A percentile compares a stretch with the other conserved stretches of the same genome.
phyloP scores from a whole-genome alignment of 768 basidiomycete genomes.

The Lactarius sanguifluus region DNA sequence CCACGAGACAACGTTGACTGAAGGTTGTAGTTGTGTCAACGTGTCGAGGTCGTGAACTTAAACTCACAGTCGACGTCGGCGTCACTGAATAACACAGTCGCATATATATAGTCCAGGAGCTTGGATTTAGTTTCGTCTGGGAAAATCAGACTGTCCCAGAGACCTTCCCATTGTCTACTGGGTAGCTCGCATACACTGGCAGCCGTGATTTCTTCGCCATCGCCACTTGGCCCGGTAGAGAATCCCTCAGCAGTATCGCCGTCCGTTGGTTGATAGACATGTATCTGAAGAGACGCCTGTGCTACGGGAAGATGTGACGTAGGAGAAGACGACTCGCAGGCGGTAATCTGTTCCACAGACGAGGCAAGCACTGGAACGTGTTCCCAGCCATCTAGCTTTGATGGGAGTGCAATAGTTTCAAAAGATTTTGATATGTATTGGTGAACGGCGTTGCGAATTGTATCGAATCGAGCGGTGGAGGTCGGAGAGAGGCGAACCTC shows the following conservation, averaged over 20 bases:
- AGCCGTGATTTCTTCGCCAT: conserved; percentile 76
- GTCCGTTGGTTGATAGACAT: conserved; percentile 83
- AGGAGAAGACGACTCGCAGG: conserved; percentile 68
- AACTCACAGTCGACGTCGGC: conserved; percentile 76
- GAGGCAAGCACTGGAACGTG: conserved; percentile 65
- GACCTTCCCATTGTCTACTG: conserved; percentile 76
- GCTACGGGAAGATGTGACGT: conserved; percentile 49
- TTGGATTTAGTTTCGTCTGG: conserved; percentile 78
- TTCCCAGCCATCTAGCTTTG: conserved; percentile 76
- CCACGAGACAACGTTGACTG: conserved; percentile 92
- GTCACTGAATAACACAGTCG: conserved; percentile 90
- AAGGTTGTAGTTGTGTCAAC: conserved; percentile 12
- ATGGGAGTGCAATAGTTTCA: conserved; percentile 67
- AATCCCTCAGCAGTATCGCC: conserved; percentile 73
- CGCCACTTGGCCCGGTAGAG: conserved; percentile 50
- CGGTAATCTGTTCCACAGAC: conserved; percentile 73
- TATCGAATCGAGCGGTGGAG: conserved; percentile 73
- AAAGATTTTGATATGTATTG: conserved; percentile 56
- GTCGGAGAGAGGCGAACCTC: conserved; percentile 75
- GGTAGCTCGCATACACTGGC: conserved; percentile 91
- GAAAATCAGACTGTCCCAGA: conserved; percentile 94
- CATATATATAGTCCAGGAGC: conserved; percentile 91
- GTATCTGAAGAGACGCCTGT: conserved; percentile 69
- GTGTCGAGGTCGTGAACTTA: conserved; percentile 1
- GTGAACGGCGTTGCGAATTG: conserved; percentile 63